These are phyloP conservation scores for Penicillium alfredii DNA, from an alignment of 495 filamentous ascomycete species.

Conservation along the genomic window DNA sequence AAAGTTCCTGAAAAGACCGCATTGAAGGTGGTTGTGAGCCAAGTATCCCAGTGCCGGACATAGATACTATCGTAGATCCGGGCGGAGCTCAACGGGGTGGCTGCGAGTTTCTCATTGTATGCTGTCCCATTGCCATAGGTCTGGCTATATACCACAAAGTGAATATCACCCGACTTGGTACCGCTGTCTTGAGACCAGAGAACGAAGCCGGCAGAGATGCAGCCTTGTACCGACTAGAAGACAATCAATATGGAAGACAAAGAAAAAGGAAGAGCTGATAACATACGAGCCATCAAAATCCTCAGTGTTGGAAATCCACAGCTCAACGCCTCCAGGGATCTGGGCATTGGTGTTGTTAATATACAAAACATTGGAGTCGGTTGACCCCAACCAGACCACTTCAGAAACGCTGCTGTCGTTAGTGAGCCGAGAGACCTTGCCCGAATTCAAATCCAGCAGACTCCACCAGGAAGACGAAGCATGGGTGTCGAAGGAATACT, in stretches of 20 bases:
- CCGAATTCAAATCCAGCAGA: conserved; percentile 35
- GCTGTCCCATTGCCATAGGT: conserved; percentile 56
- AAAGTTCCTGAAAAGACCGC: conserved; percentile 43
- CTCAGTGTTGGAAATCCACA: conserved; percentile 39
- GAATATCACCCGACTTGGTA: conserved; percentile 50
- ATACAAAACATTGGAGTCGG: conserved; percentile 39
- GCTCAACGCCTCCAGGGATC: conserved; percentile 35
- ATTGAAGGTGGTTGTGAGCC: conserved; percentile 46
- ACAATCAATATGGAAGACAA: not conserved
- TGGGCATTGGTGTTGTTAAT: conserved; percentile 42
- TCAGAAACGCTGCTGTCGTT: conserved; percentile 41
- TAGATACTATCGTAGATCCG: conserved; percentile 66
- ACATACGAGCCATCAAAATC: no score
- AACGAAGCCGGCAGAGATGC: conserved; percentile 53
- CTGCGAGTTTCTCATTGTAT: conserved; percentile 53
- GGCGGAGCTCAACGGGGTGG: conserved; percentile 51
- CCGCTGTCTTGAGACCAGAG: conserved; percentile 60
- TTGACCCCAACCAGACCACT: conserved; percentile 38
- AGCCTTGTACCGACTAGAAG: conserved; percentile 43
- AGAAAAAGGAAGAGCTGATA: conserved; percentile 16
- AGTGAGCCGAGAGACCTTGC: conserved; percentile 30
- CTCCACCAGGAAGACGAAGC: conserved; percentile 27
- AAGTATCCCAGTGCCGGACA: conserved; percentile 72
- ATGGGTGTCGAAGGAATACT: conserved; percentile 44
- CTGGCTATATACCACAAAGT: conserved; percentile 55